phyloP scores from a whole-genome alignment of 805 yeast species.

The Candida anglica region DNA sequence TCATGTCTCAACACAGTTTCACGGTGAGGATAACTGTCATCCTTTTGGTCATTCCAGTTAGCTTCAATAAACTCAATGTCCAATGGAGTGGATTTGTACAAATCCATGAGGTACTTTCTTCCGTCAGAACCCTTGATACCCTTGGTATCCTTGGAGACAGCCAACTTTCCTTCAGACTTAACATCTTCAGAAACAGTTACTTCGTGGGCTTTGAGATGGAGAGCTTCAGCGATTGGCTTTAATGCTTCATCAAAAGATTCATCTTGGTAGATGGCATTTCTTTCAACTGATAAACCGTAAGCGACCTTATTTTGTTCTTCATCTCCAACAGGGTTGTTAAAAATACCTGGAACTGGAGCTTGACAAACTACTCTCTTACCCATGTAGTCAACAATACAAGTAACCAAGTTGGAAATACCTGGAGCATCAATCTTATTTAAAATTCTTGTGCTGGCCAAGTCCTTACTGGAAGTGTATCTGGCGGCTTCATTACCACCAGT shows the following conservation, averaged over 20 bases:
- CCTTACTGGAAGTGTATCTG: constrained; percentile 73
- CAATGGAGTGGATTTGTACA: constrained; percentile 78
- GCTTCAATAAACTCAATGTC: constrained; percentile 74
- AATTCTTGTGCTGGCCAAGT: constrained; percentile 65
- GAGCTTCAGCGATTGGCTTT: constrained; percentile 60
- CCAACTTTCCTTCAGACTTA: constrained; percentile 42
- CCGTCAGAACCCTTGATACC: constrained; percentile 85
- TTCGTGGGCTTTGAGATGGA: constrained; percentile 72
- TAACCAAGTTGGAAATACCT: constrained; percentile 67
- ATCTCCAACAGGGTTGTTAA: constrained; percentile 41
- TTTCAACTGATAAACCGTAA: constrained; percentile 73
- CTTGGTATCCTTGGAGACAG: constrained; percentile 74
- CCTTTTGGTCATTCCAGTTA: constrained; percentile 39
- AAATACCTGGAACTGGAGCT: constrained; percentile 93
- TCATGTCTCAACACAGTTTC: constrained; percentile 79
- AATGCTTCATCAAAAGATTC: constrained; percentile 53
- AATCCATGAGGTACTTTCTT: constrained; percentile 78
- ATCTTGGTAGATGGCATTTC: constrained; percentile 45
- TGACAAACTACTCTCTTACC: constrained; percentile 89
- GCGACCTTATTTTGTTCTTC: constrained; percentile 51
- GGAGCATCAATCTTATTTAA: constrained; percentile 62
- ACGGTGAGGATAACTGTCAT: constrained; percentile 72
- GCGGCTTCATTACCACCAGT: constrained; percentile 87
- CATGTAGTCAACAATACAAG: constrained; percentile 84
- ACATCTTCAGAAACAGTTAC: constrained; percentile 48